Evolutionary conservation across 2,329 filamentous ascomycete species (phyloP), one percentile per base, ranked within the genome.

Genomic region (Exophiala calicioides): DNA sequence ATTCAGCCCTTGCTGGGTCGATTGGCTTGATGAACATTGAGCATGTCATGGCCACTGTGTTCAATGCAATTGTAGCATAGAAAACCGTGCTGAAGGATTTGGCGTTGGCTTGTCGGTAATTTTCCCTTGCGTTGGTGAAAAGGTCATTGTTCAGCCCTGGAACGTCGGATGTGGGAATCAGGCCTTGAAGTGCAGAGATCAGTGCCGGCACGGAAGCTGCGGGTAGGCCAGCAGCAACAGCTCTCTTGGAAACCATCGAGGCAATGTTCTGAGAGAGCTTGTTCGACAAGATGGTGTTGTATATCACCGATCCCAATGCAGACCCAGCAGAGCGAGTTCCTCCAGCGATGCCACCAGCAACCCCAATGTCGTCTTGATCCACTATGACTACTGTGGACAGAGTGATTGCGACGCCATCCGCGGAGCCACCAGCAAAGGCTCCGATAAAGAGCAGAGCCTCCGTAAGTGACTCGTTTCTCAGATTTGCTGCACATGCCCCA

Each of bases 291-390:
- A 26, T 43, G 12, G 45, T 24, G n/a, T 6, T 24, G 26, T 43
- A 48, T 3, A 48, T 21, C 6, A 29, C 32, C 1, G 26, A 8
- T 7, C 26, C 37, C 18, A 43, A 20, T 3, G 32, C n/a, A 4
- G 24, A 32, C 7, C 13, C 16, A 13, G 20, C 8, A 5, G 10
- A 13, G 5, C 45, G 30, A 20, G 43, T 36, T 5, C 16, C 20
- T 13, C 38, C 45, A 15, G 26, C 26, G 5, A 48, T 12, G 6
- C 45, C 45, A 31, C 38, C 45, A 8, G 23, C 45, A 5, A 19
- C 7, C 5, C 45, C 45, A 31, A 48, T 43, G 21, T 48, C 45
- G 16, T 43, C 32, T 20, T 48, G 45, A 8, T 10, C 13, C 8
- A 24, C 23, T 13, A 48, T n/a, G 15, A 29, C 24, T 16, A 48